phyloP scores from a whole-genome alignment of 176 grass and related monocot species.

The Hsuehochloa calcarea region DNA sequence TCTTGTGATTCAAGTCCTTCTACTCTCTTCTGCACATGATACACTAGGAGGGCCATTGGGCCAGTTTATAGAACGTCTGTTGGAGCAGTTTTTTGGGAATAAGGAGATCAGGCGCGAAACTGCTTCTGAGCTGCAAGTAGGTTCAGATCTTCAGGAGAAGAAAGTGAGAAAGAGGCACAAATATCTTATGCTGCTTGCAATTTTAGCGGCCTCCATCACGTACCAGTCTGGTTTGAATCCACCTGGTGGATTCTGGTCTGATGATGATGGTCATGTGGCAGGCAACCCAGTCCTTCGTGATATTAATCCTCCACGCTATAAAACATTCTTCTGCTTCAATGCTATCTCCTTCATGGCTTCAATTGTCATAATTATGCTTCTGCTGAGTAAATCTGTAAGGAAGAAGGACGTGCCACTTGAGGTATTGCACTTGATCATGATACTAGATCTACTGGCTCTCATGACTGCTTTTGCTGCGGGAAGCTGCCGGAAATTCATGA shows the following conservation, averaged over 20 bases:
- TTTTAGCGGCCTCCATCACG: conserved; percentile 40
- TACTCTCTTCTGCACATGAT: conserved; percentile 15
- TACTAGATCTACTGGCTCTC: conserved; percentile 43
- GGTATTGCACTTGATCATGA: conserved; percentile 24
- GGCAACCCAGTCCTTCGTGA: conserved; percentile 33
- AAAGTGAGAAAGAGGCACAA: conserved; percentile 23
- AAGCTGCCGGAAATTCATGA: conserved; percentile 36
- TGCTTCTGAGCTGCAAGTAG: background rate
- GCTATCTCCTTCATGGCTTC: conserved; percentile 33
- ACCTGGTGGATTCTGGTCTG: conserved; percentile 40
- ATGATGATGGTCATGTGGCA: background rate
- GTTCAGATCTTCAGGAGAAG: background rate
- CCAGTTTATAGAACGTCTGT: background rate
- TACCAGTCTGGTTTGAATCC: conserved; percentile 56
- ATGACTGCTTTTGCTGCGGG: conserved; percentile 49
- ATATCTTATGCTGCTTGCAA: conserved; percentile 54
- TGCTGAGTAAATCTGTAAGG: conserved; percentile 15
- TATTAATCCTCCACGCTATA: background rate
- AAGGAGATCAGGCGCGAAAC: no score
- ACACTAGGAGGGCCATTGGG: background rate
- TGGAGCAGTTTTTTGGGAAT: no score
- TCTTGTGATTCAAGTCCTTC: conserved; percentile 31
- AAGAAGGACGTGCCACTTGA: background rate
- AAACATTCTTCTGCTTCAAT: conserved; percentile 39
- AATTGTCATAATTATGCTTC: conserved; percentile 29